Evolutionary conservation across 208 protist genomes (phyloP).

Genomic region (Acanthamoeba healyi): DNA sequence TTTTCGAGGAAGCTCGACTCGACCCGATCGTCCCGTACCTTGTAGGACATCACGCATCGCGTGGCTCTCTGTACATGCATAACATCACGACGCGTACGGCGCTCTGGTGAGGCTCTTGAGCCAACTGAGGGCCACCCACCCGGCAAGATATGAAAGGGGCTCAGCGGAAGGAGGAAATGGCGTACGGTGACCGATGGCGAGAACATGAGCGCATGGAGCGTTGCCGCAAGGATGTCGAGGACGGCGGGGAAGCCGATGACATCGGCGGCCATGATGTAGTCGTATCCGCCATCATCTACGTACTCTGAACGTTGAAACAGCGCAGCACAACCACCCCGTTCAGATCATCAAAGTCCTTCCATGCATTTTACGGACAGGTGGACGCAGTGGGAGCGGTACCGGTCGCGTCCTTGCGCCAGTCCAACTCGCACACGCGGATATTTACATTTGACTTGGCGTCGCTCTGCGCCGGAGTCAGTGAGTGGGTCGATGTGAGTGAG

Average conservation of each 20-base stretch:
- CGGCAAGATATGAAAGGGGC: no score
- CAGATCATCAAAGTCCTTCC: no score
- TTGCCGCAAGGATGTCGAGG: constrained; percentile 3
- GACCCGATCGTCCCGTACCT: constrained; percentile 7
- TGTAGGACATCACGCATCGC: constrained; percentile 9
- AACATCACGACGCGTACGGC: neutral
- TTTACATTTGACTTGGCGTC: neutral
- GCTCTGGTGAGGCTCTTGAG: no score
- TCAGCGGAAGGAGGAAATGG: neutral
- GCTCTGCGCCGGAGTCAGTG: no score
- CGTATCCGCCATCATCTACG: neutral
- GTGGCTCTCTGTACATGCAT: neutral
- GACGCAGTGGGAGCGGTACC: no score
- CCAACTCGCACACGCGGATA: neutral
- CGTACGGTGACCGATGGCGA: neutral
- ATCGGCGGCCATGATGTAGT: constrained; percentile 32
- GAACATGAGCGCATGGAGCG: constrained; percentile 20
- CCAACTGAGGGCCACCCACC: no score
- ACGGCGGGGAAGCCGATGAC: constrained; percentile 30
- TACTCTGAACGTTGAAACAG: neutral
- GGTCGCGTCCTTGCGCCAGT: constrained; percentile 12
- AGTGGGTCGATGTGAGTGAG: no score
- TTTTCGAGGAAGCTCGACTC: constrained; percentile 18
- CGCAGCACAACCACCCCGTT: no score
- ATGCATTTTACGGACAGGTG: no score